A percentile compares a stretch with the other conserved stretches of the same genome.
Conservation (phyloP, 169 alveolate genomes). For the Plasmodium gonderi region DNA sequence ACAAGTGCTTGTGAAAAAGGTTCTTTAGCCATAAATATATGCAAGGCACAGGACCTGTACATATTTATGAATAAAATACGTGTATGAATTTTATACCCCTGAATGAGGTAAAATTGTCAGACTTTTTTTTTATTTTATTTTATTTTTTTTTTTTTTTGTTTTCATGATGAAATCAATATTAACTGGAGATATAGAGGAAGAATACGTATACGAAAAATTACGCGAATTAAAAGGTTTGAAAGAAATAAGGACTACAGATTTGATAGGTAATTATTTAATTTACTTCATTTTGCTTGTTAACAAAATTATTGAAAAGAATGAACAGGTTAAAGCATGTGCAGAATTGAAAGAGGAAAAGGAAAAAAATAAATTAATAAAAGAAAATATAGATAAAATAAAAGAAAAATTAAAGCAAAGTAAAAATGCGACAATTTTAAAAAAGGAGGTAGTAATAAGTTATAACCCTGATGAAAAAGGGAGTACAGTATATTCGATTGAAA, state of each 20-base stretch:
- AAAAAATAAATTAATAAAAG: conserved; percentile 42
- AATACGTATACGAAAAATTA: conserved; percentile 3
- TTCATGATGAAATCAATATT: not conserved
- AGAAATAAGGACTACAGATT: conserved; percentile 33
- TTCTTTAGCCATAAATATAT: too few relatives aligned
- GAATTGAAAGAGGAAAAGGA: conserved; percentile 19
- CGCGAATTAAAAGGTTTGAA: conserved; percentile 23
- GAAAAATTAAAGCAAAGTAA: conserved; percentile 18
- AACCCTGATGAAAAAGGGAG: not conserved
- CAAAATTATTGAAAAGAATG: conserved; percentile 53
- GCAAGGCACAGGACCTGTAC: too few relatives aligned
- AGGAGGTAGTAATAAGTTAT: conserved; percentile 1
- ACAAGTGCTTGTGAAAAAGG: too few relatives aligned
- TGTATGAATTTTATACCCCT: not conserved
- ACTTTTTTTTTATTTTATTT: not conserved
- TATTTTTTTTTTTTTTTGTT: not conserved
- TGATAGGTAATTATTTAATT: conserved; percentile 21
- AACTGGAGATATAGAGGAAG: not conserved
- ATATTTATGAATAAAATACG: too few relatives aligned
- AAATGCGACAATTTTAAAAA: conserved; percentile 3
- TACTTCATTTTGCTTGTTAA: conserved; percentile 31
- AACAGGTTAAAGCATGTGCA: conserved; percentile 12
- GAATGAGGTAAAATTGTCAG: not conserved
- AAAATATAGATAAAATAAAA: conserved; percentile 40
- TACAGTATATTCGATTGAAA: not conserved